Conservation (phyloP, 345 rosid species). For the Brassica juncea region DNA sequence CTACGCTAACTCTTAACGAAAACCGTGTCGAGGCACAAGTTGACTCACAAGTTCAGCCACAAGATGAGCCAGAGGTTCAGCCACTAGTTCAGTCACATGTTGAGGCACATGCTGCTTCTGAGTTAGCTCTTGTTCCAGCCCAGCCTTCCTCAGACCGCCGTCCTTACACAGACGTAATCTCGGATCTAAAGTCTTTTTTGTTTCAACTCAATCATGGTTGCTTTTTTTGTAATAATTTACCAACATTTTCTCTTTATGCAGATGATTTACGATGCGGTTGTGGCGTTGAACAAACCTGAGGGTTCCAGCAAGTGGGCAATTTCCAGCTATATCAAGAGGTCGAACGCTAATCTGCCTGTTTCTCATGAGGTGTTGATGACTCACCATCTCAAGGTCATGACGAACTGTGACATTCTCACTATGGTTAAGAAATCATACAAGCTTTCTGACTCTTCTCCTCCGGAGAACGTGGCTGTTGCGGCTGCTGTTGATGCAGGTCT, state of each 20-base stretch:
- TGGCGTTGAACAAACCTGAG: constrained; percentile 60
- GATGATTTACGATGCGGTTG: constrained; percentile 77
- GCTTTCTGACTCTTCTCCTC: constrained; percentile 40
- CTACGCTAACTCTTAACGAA: constrained; percentile 1
- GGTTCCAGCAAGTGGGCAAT: constrained; percentile 88
- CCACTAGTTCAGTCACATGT: background rate
- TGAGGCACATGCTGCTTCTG: background rate
- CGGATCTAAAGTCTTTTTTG: background rate
- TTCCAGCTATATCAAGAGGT: constrained; percentile 58
- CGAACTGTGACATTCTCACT: constrained; percentile 51
- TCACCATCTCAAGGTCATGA: constrained; percentile 62
- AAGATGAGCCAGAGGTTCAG: background rate
- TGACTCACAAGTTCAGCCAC: background rate
- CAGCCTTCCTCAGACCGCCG: constrained; percentile 11
- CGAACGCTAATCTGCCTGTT: constrained; percentile 53
- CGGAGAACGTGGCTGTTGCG: constrained; percentile 8
- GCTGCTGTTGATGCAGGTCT: background rate
- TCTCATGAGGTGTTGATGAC: constrained; percentile 59
- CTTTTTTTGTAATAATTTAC: background rate
- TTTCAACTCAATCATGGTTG: background rate
- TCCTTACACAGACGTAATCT: constrained; percentile 35
- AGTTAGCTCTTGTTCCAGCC: background rate
- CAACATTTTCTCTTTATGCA: constrained; percentile 1
- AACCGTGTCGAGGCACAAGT: background rate
- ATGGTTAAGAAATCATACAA: constrained; percentile 69